phyloP scores from a whole-genome alignment of 2,329 filamentous ascomycete species.

The Eutypella sp. region DNA sequence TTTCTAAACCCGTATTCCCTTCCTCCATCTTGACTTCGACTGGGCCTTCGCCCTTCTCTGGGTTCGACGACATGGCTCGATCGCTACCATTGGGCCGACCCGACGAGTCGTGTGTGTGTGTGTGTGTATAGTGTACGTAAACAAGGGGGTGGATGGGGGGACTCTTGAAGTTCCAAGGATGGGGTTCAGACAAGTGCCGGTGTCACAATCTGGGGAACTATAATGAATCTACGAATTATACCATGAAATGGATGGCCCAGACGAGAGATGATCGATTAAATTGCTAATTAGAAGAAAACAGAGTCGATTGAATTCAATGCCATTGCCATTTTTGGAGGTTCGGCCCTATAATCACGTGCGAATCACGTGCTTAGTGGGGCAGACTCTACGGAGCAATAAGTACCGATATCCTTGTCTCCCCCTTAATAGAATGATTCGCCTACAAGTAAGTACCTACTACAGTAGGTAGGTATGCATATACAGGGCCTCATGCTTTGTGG shows the following conservation, averaged over 20 bases:
- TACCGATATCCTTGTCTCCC: too few relatives aligned
- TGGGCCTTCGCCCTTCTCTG: slow-evolving; percentile 4
- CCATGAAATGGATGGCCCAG: background rate
- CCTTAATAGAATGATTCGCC: too few relatives aligned
- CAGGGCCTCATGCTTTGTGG: too few relatives aligned
- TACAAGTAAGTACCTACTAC: too few relatives aligned
- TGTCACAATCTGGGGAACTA: too few relatives aligned
- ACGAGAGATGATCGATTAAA: too few relatives aligned
- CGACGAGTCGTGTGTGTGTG: background rate
- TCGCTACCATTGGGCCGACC: background rate
- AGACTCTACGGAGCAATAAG: background rate
- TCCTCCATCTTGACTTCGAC: slow-evolving; percentile 9
- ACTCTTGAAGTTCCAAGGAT: background rate
- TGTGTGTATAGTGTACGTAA: too few relatives aligned
- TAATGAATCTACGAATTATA: too few relatives aligned
- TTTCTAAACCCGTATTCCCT: background rate
- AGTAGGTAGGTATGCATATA: too few relatives aligned
- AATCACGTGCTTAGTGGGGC: background rate
- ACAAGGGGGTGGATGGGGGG: background rate
- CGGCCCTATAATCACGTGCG: background rate
- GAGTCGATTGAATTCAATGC: too few relatives aligned
- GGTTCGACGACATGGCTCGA: background rate
- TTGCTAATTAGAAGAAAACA: too few relatives aligned
- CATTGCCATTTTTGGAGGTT: background rate
- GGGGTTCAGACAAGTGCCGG: too few relatives aligned